Percentiles rank a stretch among this genome's conserved stretches.
phyloP scores from a whole-genome alignment of 1,139 yeast species.

The Ogataea hybrid region DNA sequence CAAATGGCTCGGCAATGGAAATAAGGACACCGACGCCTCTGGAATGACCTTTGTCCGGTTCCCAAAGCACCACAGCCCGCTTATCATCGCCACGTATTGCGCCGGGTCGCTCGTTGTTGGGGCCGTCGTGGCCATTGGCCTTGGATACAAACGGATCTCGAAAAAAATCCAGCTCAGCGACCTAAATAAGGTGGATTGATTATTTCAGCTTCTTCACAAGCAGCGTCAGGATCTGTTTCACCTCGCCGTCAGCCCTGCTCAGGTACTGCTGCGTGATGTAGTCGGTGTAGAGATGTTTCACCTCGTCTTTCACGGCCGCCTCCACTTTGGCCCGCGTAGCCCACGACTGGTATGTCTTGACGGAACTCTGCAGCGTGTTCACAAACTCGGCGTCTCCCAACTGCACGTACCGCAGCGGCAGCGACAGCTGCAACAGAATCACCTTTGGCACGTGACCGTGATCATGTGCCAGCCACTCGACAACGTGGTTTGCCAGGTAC shows the following conservation, averaged over 20 bases:
- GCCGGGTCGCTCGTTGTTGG: conserved; percentile 14
- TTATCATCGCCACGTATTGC: conserved; percentile 11
- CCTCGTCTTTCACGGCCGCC: conserved; percentile 36
- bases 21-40: conserved; percentile 11
- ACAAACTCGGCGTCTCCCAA: conserved; percentile 46
- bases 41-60: conserved; percentile 19
- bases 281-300: conserved; percentile 46
- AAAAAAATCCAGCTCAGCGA: conserved; percentile 21
- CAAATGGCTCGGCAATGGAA: conserved; percentile 46
- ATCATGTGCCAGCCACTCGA: conserved; percentile 46
- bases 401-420: conserved; percentile 59
- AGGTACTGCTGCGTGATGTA: conserved; percentile 28
- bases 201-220: conserved; percentile 25
- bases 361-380: conserved; percentile 61
- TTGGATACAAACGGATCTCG: conserved; percentile 19
- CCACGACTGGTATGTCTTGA: conserved; percentile 65
- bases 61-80: conserved; percentile 12
- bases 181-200: conserved; percentile 26
- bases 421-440: conserved; percentile 54
- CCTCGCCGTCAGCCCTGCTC: conserved; percentile 20
- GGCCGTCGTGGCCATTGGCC: conserved; percentile 11
- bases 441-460: conserved; percentile 42
- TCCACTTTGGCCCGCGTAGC: conserved; percentile 23
- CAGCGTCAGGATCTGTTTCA: conserved; percentile 20
- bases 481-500: conserved; percentile 63